Evolutionary conservation across 2,329 filamentous ascomycete species (phyloP).

Genomic region (Arthrobotrys iridis): DNA sequence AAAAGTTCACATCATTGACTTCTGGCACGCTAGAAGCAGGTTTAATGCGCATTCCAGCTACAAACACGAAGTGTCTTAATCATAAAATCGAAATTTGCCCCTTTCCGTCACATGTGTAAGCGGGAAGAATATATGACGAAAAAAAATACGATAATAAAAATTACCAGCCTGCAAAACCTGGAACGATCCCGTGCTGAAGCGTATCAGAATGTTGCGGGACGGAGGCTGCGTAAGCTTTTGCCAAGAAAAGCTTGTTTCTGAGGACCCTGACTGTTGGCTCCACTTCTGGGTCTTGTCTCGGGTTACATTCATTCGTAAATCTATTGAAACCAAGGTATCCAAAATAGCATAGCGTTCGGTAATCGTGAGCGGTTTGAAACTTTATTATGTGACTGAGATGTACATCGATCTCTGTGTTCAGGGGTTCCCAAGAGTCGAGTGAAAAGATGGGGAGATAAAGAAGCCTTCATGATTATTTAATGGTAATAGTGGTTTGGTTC

Average conservation of each 20-base stretch:
- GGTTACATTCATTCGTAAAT: neutral
- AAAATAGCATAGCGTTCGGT: neutral
- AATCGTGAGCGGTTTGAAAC: neutral
- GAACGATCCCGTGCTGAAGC: neutral
- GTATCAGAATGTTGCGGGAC: neutral
- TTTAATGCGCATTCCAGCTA: no score
- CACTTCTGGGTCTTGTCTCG: neutral
- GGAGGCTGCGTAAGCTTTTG: slow-evolving; percentile 23
- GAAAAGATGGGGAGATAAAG: no score
- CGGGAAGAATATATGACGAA: neutral
- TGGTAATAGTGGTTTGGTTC: no score
- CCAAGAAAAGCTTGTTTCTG: slow-evolving; percentile 29
- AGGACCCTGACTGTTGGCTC: neutral
- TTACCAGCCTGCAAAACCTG: neutral
- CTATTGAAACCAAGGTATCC: no score
- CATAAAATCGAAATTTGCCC: no score
- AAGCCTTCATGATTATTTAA: no score
- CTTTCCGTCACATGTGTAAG: neutral
- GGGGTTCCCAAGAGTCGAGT: no score
- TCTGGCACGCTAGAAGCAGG: no score
- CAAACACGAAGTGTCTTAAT: no score
- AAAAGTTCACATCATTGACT: no score
- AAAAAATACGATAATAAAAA: neutral
- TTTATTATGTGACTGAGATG: no score
- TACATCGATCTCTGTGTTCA: no score